A percentile compares a stretch with the other conserved stretches of the same genome.
Evolutionary conservation across 2,329 filamentous ascomycete genomes (phyloP).

Genomic region (Fusarium sp.): DNA sequence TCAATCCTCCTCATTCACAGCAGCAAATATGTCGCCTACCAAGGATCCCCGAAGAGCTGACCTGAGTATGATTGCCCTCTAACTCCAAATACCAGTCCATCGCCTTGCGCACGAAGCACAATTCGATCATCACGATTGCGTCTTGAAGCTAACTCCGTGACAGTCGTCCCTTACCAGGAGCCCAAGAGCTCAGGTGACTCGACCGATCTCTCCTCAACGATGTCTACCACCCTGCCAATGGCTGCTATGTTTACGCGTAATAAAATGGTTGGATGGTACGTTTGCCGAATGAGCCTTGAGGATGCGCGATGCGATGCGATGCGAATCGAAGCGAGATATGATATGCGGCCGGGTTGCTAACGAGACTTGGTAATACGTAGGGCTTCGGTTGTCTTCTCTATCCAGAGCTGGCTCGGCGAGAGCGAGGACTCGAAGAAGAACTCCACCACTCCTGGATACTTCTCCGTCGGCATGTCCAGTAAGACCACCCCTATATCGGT

Average conservation of each 20-base stretch:
- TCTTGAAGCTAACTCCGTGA: conserved; percentile 13
- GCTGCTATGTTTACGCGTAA: conserved; percentile 82
- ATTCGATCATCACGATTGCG: conserved; percentile 3
- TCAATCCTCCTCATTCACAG: conserved; percentile 15
- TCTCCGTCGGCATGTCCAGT: conserved; percentile 84
- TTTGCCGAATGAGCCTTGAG: conserved; percentile 4
- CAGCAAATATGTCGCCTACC: conserved; percentile 50
- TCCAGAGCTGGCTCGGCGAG: conserved; percentile 82
- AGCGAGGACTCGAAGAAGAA: conserved; percentile 72
- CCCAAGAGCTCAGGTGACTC: conserved; percentile 70
- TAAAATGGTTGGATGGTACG: conserved; percentile 76
- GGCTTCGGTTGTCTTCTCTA: conserved; percentile 77
- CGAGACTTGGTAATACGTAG: conserved; percentile 51
- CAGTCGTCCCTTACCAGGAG: conserved; percentile 89
- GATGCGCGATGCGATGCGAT: conserved; percentile 5
- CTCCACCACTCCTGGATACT: conserved; percentile 71
- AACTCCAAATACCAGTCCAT: background rate
- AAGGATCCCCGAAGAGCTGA: conserved; percentile 57
- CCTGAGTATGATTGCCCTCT: conserved; percentile 48
- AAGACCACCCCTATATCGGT: conserved; percentile 48
- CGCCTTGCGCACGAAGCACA: background rate
- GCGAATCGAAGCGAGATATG: background rate
- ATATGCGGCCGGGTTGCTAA: conserved; percentile 5
- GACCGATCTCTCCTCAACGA: conserved; percentile 76
- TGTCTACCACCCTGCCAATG: conserved; percentile 88